Evolutionary conservation across 2,329 filamentous ascomycete genomes (phyloP).

Genomic region (Xylariaceae sp.): DNA sequence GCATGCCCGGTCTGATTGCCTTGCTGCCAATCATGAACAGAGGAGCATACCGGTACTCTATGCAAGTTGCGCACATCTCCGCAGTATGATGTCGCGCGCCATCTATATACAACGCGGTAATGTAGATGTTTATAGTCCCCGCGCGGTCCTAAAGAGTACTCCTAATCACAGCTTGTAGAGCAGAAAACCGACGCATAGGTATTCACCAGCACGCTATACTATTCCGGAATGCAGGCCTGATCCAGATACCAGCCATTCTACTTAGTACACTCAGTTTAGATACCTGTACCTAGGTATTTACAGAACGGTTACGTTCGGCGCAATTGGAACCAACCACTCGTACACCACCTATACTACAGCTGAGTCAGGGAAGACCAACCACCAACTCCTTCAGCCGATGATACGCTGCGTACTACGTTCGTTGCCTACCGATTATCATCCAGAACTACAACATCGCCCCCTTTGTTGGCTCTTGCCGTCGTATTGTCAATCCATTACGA

Average conservation of each 20-base stretch:
- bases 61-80: neutral
- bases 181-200: neutral
- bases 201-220: neutral
- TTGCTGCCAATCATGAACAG: slow-evolving; percentile 14
- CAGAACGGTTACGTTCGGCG: slow-evolving; percentile 11
- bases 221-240: slow-evolving; percentile 6
- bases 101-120: too few relatives aligned
- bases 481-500: neutral
- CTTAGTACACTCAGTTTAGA: too few relatives aligned
- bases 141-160: too few relatives aligned
- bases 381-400: neutral
- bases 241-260: slow-evolving; percentile 1
- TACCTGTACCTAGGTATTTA: neutral
- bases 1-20: slow-evolving; percentile 11
- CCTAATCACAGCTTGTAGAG: neutral
- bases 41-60: neutral
- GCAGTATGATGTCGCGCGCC: neutral
- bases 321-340: neutral
- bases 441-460: neutral
- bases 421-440: neutral
- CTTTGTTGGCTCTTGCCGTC: neutral
- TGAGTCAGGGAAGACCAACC: neutral
- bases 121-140: too few relatives aligned
- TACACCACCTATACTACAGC: neutral
- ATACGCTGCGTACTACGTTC: neutral